Percentiles rank a stretch among this genome's conserved stretches.
Conservation (phyloP, 2,329 filamentous ascomycete species). For the Hymenoscyphus fraxineus region DNA sequence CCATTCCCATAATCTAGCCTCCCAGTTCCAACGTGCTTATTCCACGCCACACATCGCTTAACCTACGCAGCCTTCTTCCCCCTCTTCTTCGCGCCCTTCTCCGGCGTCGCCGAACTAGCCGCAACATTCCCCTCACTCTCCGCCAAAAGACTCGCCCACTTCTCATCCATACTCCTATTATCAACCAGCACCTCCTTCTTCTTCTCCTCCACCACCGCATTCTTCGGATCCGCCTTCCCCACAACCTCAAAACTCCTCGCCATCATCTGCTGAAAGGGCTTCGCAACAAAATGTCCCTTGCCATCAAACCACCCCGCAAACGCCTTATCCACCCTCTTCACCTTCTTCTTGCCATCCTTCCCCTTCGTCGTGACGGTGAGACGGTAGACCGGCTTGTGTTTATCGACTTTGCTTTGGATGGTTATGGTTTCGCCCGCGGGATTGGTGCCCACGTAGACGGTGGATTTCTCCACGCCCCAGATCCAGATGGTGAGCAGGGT, state of each 20-base stretch:
- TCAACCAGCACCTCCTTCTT: conserved; percentile 23
- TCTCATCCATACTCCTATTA: conserved; percentile 30
- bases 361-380: conserved; percentile 58
- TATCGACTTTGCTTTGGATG: conserved; percentile 69
- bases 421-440: conserved; percentile 68
- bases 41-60: too few species aligned
- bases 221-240: conserved; percentile 61
- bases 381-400: conserved; percentile 78
- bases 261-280: conserved; percentile 75
- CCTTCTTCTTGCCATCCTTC: conserved; percentile 15
- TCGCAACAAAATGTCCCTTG: conserved; percentile 65
- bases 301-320: conserved; percentile 77
- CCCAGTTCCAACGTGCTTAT: too few species aligned
- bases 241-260: conserved; percentile 64
- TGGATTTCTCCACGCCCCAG: conserved; percentile 74
- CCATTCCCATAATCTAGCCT: too few species aligned
- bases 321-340: conserved; percentile 47
- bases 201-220: conserved; percentile 38
- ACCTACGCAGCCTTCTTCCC: conserved; percentile 28
- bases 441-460: conserved; percentile 72
- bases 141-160: conserved; percentile 32
- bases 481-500: conserved; percentile 78
- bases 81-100: conserved; percentile 27
- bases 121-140: conserved; percentile 27
- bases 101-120: conserved; percentile 17